Conservation (phyloP, 805 yeast species). For the Wickerhamiella hasegawae region DNA sequence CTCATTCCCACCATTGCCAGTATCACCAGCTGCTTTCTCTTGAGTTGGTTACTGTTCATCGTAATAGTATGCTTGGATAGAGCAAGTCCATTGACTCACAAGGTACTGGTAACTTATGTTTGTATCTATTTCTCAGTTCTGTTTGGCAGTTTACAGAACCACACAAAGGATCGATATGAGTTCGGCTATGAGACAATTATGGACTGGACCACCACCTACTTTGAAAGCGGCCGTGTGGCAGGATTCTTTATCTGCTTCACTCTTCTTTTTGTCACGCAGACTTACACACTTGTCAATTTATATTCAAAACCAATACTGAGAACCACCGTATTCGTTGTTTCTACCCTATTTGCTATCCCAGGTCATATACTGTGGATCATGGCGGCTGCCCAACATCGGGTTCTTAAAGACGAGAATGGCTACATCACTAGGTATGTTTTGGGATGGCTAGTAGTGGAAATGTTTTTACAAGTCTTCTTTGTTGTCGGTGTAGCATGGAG, state of each 20-base stretch:
- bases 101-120: neutral
- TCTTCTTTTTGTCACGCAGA: neutral
- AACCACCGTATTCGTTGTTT: neutral
- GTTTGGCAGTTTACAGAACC: conserved; percentile 42
- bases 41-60: no score
- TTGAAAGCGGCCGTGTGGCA: neutral
- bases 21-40: no score
- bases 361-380: neutral
- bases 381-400: neutral
- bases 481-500: neutral
- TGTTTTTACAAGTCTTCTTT: neutral
- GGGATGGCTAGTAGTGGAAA: neutral
- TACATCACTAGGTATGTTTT: neutral
- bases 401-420: no score
- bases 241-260: neutral
- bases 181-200: neutral
- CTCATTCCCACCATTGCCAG: no score
- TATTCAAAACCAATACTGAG: neutral
- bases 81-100: no score
- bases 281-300: neutral
- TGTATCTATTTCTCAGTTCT: neutral
- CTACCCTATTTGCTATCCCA: neutral
- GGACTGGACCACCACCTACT: neutral
- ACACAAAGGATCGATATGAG: conserved; percentile 44
- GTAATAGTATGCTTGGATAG: no score